Base-by-base conservation (phyloP, 495 filamentous ascomycete species). In the Xylaria telfairii region DNA sequence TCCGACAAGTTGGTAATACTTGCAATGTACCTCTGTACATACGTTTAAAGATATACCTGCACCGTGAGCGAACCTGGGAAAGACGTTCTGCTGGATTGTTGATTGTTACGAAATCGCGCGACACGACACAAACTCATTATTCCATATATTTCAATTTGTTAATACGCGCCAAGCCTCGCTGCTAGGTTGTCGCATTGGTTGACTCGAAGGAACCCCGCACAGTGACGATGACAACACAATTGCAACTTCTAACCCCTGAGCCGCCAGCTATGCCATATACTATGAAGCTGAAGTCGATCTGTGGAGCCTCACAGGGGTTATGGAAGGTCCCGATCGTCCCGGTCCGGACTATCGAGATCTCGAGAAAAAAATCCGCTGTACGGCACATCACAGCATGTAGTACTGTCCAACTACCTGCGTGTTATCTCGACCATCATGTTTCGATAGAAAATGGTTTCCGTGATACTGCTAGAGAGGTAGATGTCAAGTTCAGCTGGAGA, bases 201-300 rank as follows among this genome's bases (percentile, higher is more conserved):
- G n/a, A n/a, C n/a, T n/a, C n/a, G n/a, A 46, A 10, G 24, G 41
- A 6, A 49, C 17, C 41, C 39, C 61, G 17, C 7, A 49, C 28
- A 30, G 26, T 26, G 47, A 64, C 10, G 41, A 64, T 64, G 61
- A 64, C 61, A 64, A 64, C 61, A 64, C 26, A 46, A 64, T 64
- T 46, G 61, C 61, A 64, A 65, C 44, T 65, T 65, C 62, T 9
- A 37, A 19, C 51, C 1, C 10, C 44, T 24, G 5, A 19, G 30
- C 9, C 13, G 47, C 26, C 30, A 51, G 21, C n/a, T 51, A 10
- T 51, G 28, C 19, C 42, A 51, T 37, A 39, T 51, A 24, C 46
- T 8, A 30, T 32, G 30, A 19, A 65, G 62, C 62, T 65, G 62
- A 65, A 0, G 62, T 39, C 28, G 62, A 65, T 65, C 62, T 65